A percentile compares a stretch with the other conserved stretches of the same genome.
Conservation (phyloP, 768 basidiomycete species). For the Amanita rubescens region DNA sequence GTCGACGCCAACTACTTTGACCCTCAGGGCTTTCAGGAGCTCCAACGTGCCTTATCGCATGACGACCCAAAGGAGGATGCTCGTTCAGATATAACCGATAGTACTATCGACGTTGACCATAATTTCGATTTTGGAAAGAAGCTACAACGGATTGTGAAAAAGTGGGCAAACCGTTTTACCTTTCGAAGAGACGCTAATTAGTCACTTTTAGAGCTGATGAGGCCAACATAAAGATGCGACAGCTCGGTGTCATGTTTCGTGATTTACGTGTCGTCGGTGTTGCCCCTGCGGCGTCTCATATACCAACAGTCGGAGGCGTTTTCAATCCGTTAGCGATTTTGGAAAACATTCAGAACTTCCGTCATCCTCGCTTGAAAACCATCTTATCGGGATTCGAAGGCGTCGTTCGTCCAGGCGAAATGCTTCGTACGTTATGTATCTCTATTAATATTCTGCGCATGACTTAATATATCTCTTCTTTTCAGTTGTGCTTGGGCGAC, state of each 20-base stretch:
- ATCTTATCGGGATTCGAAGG: conserved; percentile 65
- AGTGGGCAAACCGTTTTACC: conserved; percentile 15
- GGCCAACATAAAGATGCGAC: conserved; percentile 40
- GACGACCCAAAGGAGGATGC: neutral
- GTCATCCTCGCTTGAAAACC: conserved; percentile 56
- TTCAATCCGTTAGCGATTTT: conserved; percentile 46
- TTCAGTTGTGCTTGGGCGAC: conserved; percentile 82
- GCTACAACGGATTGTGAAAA: conserved; percentile 23
- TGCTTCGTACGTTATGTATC: conserved; percentile 49
- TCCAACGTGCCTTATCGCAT: conserved; percentile 25
- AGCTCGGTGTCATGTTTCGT: conserved; percentile 56
- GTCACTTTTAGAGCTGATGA: conserved; percentile 32
- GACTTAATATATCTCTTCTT: neutral
- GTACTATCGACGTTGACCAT: conserved; percentile 18
- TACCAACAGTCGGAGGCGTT: conserved; percentile 52
- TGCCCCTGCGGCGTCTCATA: conserved; percentile 46
- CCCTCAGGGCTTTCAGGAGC: conserved; percentile 36
- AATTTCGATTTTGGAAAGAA: conserved; percentile 32
- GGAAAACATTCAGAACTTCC: conserved; percentile 32
- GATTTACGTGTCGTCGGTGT: conserved; percentile 53
- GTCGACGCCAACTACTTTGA: conserved; percentile 47
- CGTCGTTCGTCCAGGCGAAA: conserved; percentile 60
- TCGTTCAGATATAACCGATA: conserved; percentile 18
- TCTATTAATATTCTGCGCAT: neutral
- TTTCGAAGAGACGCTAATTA: neutral